Conservation (phyloP, 208 protist genomes). For the Polymyxa betae region DNA sequence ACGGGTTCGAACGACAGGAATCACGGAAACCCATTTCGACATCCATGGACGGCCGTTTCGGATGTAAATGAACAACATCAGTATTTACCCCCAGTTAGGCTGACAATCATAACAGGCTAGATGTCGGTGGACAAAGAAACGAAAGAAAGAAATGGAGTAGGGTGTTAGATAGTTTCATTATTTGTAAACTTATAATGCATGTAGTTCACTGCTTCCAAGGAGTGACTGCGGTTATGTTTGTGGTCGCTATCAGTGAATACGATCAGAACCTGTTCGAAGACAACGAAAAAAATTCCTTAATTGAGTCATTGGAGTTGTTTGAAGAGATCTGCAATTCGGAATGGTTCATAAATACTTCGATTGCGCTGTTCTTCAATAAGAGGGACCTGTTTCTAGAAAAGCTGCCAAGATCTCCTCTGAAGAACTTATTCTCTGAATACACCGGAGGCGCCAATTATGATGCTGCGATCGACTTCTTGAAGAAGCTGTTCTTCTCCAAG, state of each 20-base stretch:
- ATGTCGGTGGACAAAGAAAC: conserved; percentile 84
- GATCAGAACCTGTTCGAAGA: conserved; percentile 80
- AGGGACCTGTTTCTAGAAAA: conserved; percentile 64
- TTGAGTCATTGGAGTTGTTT: conserved; percentile 80
- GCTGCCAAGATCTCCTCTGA: conserved; percentile 27
- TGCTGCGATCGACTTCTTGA: not conserved
- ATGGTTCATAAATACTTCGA: conserved; percentile 58
- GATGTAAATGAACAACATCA: no score
- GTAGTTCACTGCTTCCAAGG: conserved; percentile 79
- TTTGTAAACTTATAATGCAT: not conserved
- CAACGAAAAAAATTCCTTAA: conserved; percentile 76
- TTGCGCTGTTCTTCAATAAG: conserved; percentile 66
- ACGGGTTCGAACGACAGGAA: conserved; percentile 81
- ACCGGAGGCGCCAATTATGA: conserved; percentile 26
- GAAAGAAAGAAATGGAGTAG: conserved; percentile 84
- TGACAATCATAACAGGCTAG: no score
- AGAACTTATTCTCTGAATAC: not conserved
- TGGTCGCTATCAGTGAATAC: conserved; percentile 75
- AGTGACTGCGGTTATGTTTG: conserved; percentile 79
- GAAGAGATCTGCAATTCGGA: conserved; percentile 73
- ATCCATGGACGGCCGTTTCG: conserved; percentile 43
- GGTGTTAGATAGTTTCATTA: conserved; percentile 71
- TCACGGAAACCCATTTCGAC: conserved; percentile 79
- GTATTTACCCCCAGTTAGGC: no score
- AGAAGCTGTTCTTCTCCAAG: conserved; percentile 14